Evolutionary conservation across 805 yeast genomes (phyloP).

Genomic region (Candida boleticola): DNA sequence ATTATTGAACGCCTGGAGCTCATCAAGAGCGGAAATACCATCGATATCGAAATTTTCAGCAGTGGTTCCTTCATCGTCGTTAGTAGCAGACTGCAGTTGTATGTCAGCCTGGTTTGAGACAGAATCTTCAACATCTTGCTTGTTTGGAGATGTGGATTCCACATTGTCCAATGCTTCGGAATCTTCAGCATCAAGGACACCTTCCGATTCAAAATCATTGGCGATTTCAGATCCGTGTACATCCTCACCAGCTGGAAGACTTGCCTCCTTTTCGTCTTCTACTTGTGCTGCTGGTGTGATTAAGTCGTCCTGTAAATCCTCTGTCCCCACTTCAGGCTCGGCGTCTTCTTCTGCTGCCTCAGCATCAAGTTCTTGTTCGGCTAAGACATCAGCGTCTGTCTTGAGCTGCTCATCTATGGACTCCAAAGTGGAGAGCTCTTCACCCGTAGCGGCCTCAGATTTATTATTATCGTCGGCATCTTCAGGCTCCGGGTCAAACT

Average conservation of each 20-base stretch:
- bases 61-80: too few relatives aligned
- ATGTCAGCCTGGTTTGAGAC: too few relatives aligned
- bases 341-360: background rate
- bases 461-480: background rate
- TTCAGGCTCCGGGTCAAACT: background rate
- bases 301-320: background rate
- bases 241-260: too few relatives aligned
- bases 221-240: background rate
- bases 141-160: background rate
- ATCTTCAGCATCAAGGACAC: background rate
- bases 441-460: background rate
- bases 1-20: background rate
- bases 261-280: background rate
- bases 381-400: background rate
- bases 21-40: background rate
- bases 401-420: background rate
- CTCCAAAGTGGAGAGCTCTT: background rate
- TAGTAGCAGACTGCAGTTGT: too few relatives aligned
- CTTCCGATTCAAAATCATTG: background rate
- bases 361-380: background rate
- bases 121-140: background rate
- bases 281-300: background rate
- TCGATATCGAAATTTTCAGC: background rate
- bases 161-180: background rate
- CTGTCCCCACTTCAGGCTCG: background rate